Evolutionary conservation across 2,329 filamentous ascomycete genomes (phyloP).

Genomic region (Colletotrichum sp.): DNA sequence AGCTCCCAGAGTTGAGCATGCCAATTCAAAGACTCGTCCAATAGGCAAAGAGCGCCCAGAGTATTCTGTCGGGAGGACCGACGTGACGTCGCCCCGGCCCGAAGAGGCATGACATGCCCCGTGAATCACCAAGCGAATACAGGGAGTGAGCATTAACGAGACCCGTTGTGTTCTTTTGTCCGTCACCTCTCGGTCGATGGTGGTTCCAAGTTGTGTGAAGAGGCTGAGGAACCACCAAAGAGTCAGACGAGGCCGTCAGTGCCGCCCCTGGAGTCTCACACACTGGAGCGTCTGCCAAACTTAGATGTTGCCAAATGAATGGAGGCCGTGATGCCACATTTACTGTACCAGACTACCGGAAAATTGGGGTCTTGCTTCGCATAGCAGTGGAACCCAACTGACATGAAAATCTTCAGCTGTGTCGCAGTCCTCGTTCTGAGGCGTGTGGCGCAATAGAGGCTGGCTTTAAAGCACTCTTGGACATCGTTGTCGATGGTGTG

Average conservation of each 20-base stretch:
- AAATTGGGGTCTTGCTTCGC: neutral
- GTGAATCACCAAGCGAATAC: neutral
- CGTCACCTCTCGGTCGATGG: neutral
- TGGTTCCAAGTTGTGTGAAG: neutral
- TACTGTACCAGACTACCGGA: neutral
- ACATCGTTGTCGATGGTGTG: neutral
- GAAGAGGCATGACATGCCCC: neutral
- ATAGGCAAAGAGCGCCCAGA: neutral
- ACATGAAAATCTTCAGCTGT: neutral
- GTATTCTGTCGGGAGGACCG: neutral
- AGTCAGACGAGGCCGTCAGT: neutral
- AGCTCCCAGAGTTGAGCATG: neutral
- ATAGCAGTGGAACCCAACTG: neutral
- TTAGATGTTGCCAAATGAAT: neutral
- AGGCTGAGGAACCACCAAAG: neutral
- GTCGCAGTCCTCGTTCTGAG: neutral
- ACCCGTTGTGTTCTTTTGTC: neutral
- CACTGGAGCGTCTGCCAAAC: neutral
- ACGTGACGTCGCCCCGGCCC: neutral
- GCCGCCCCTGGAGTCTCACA: neutral
- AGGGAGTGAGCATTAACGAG: neutral
- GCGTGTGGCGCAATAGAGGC: neutral
- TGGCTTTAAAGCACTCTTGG: neutral
- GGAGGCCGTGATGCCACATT: neutral
- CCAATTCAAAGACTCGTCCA: neutral